Conservation (phyloP, 495 filamentous ascomycete species). For the Margaritispora aquatica region DNA sequence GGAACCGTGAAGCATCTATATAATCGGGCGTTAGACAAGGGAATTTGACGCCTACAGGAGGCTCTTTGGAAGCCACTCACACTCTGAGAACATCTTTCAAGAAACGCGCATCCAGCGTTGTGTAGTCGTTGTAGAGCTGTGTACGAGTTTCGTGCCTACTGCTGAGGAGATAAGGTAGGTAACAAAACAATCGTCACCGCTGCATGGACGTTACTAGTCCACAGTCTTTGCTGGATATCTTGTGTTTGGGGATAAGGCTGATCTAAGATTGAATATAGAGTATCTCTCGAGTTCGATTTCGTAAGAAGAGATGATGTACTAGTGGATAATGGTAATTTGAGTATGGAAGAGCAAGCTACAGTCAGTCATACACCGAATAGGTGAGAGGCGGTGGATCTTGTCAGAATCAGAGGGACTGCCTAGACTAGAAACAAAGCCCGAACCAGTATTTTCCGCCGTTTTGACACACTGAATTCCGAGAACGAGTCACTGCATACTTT, state of each 20-base stretch:
- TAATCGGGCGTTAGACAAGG: not conserved
- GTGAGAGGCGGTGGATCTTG: not conserved
- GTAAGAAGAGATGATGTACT: not conserved
- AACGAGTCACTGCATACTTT: not conserved
- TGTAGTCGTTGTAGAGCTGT: conserved; percentile 2
- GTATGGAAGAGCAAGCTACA: not conserved
- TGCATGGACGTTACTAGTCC: not conserved
- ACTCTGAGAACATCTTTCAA: conserved; percentile 87
- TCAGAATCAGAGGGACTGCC: not conserved
- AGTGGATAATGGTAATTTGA: not conserved
- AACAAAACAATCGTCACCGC: conserved; percentile 4
- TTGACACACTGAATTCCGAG: not conserved
- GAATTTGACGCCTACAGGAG: not conserved
- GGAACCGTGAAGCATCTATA: conserved; percentile 91
- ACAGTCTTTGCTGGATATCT: not conserved
- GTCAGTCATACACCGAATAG: not conserved
- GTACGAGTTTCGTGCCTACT: not conserved
- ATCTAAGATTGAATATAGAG: not conserved
- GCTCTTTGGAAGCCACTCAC: conserved; percentile 47
- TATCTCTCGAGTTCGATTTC: not conserved
- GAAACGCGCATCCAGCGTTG: not conserved
- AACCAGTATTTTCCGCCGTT: not conserved
- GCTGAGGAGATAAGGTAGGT: no score
- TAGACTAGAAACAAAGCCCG: not conserved
- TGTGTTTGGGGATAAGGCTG: not conserved